phyloP scores from a whole-genome alignment of 2,329 filamentous ascomycete genomes.

The Curvularia verruculosa region DNA sequence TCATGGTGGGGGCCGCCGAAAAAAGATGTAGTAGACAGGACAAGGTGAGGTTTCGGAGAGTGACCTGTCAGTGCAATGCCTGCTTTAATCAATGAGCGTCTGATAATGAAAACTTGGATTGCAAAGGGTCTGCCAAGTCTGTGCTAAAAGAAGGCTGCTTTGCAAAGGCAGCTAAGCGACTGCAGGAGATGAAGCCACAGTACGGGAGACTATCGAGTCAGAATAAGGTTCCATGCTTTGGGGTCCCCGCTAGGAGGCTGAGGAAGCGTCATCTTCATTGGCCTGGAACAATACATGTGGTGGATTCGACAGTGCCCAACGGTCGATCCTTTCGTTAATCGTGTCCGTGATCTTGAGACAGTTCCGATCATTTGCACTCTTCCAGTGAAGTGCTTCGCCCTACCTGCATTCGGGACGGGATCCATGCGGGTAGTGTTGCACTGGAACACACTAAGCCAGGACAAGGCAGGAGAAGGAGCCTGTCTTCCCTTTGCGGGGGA shows the following conservation, averaged over 20 bases:
- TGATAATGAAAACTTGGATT: not conserved
- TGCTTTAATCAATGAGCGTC: slow-evolving; percentile 3
- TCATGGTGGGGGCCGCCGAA: slow-evolving; percentile 17
- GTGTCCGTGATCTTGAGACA: slow-evolving; percentile 1
- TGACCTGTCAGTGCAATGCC: slow-evolving; percentile 2
- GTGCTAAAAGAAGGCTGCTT: slow-evolving; percentile 17
- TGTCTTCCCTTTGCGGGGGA: slow-evolving; percentile 12
- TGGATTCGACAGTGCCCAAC: slow-evolving; percentile 10
- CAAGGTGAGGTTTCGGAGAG: slow-evolving; percentile 1
- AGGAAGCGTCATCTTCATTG: slow-evolving; percentile 4
- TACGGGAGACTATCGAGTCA: slow-evolving; percentile 25
- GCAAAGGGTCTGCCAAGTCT: slow-evolving; percentile 9
- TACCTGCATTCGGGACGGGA: slow-evolving; percentile 18
- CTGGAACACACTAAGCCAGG: slow-evolving; percentile 5
- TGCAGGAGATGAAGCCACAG: slow-evolving; percentile 26
- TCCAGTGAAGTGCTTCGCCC: slow-evolving; percentile 6
- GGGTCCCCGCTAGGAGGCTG: not conserved
- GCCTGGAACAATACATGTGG: slow-evolving; percentile 1
- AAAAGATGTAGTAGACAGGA: not conserved
- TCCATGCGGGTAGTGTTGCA: not conserved
- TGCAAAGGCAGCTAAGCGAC: slow-evolving; percentile 19
- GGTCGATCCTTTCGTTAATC: slow-evolving; percentile 11
- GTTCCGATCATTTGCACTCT: not conserved
- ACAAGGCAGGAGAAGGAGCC: not conserved
- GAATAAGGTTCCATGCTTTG: slow-evolving; percentile 22